Base-by-base conservation (phyloP, 129 eudicot species). In the Kitagawia praeruptora region DNA sequence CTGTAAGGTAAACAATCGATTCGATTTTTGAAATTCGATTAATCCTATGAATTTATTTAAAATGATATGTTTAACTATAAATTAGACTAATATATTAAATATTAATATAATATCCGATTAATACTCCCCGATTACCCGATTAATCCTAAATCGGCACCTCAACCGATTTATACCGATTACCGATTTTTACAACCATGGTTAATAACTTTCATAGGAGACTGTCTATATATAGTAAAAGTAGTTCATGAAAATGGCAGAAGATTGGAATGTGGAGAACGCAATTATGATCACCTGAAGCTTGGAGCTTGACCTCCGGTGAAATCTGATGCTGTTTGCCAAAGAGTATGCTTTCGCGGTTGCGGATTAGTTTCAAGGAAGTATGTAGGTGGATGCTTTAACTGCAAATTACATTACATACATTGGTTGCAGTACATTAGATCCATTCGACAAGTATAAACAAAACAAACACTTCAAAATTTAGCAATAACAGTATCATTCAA, bases 291-390 rank as follows among this genome's bases (percentile, higher is more conserved):
- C 73, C 73, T 67, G 73, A 27, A 67, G 21, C 23, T 70, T 15
- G 83, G 80, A 61, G 97, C 97, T 74, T 91, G 93, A 3, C 91
- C 90, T 42, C 80, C 84, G 0, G 96, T 89, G 74, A 93, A 93
- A 84, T 91, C 98, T 3, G 77, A 27, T 11, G 89, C 34, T 44
- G 54, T 81, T 19, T 82, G 80, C 98, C 98, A 93, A 39, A 85
- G 81, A 14, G 98, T 91, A 82, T 93, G 98, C 80, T 88, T 93
- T 72, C 97, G 82, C 13, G 98, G 98, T 23, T 89, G 97, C 0
- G 98, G 98, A 82, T 89, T 83, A 23, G 74, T 83, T 75, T 93
- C 98, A 16, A 83, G 83, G 13, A 80, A 85, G 40, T 86, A 93
- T 1, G 54, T 14, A 23, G 98, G 98, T 31, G 79, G 87, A 37